Base-by-base conservation (phyloP, 2,329 filamentous ascomycete genomes). In the Colletotrichum tofieldiae region DNA sequence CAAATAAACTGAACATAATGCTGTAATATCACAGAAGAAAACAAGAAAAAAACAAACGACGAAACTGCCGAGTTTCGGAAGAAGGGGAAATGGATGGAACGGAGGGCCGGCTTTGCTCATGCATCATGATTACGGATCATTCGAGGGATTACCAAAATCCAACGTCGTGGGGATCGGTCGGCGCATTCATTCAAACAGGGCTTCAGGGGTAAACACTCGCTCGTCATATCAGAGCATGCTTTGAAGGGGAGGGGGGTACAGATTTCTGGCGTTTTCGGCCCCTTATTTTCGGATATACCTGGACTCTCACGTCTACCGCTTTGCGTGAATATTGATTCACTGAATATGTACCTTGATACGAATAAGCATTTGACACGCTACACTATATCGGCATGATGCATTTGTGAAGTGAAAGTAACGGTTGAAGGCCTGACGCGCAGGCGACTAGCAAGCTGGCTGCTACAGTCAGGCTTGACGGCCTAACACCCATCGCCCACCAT, bases 271-370 rank as follows among this genome's bases (percentile, higher is more conserved):
- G 64, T 71, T 67, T 35, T 35, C 43, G 9, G 37, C 35, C 16
- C 45, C 37, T 8, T 35, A n/a, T 49, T 41, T 47, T 58, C 45
- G 37, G 56, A 71, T 71, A 71, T 71, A 71, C 68, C 68, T 71
- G 68, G 68, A 71, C 68, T 41, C 35, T 14, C 20, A 67, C 41
- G 68, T 71, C 64, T 51, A 67, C 68, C 65, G 64, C 51, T 54
- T 7, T 51, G 56, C 49, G 64, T 67, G 26, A 68, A 71, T 58
- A 71, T 59, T 58, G 54, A 61, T 32, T 26, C 63, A 37, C 66
- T 37, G 11, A 37, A 37, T 37, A 37, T 37, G 35, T 6, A 45
- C 41, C 29, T 45, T n/a, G 47, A 52, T 20, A 51, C 16, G 14
- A 29, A 9, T 2, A 56, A 35, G 23, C 11, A 47, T 20, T 20